A percentile compares a stretch with the other conserved stretches of the same genome.
These are phyloP conservation scores for Calonectria honghensis DNA, from an alignment of 2,329 filamentous ascomycete genomes.

Conservation along the genomic window DNA sequence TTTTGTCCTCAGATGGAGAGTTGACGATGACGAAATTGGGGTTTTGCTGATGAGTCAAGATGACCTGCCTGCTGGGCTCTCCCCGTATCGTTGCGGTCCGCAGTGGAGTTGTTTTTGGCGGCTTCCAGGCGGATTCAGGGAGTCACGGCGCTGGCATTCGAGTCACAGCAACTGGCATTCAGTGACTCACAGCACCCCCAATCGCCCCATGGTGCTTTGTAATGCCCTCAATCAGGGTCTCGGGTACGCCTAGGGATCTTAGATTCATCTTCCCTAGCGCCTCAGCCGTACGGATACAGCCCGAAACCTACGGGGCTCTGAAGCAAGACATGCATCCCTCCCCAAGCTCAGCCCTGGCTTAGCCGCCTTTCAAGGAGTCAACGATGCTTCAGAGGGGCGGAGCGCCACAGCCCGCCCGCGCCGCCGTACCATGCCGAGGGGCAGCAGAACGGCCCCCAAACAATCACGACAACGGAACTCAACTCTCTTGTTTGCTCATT, in stretches of 20 bases:
- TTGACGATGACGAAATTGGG: conserved; percentile 35
- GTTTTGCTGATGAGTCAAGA: conserved; percentile 36
- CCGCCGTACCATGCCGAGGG: background rate
- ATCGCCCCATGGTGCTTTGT: conserved; percentile 1
- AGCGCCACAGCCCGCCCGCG: conserved; percentile 15
- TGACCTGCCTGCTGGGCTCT: background rate
- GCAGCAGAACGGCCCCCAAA: conserved; percentile 31
- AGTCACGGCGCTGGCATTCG: background rate
- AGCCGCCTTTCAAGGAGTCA: conserved; percentile 23
- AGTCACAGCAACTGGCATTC: conserved; percentile 17
- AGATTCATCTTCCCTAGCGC: conserved; percentile 2
- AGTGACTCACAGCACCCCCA: conserved; percentile 18
- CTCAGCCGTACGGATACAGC: conserved; percentile 17
- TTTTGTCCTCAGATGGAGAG: conserved; percentile 26
- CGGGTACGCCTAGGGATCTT: background rate
- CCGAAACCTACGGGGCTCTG: conserved; percentile 1
- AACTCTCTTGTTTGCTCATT: background rate
- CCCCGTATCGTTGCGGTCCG: conserved; percentile 3
- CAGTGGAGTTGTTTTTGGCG: background rate
- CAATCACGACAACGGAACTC: conserved; percentile 2
- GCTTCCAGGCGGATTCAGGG: background rate
- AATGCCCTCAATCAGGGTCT: background rate
- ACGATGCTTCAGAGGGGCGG: conserved; percentile 1
- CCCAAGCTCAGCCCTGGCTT: conserved; percentile 34
- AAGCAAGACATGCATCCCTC: conserved; percentile 29